Percentiles rank a stretch among this genome's conserved stretches.
Evolutionary conservation across 208 protist species (phyloP).

Genomic region (Leishmania major): DNA sequence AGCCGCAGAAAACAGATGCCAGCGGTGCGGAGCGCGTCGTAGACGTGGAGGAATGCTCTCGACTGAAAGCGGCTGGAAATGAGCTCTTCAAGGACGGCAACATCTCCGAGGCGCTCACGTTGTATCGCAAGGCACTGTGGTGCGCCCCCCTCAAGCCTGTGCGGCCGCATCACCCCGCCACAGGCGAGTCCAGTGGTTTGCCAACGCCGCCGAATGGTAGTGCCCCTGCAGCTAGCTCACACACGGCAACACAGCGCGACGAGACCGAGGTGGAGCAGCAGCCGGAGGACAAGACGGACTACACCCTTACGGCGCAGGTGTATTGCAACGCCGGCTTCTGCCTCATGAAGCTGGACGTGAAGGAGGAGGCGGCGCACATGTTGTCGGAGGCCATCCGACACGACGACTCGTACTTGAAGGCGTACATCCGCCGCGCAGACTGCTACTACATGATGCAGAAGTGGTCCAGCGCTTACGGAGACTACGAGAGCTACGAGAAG

Average conservation of each 20-base stretch:
- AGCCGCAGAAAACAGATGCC: neutral
- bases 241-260: neutral
- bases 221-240: neutral
- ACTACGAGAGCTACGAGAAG: constrained; percentile 90
- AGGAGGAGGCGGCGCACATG: constrained; percentile 76
- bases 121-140: constrained; percentile 70
- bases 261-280: neutral
- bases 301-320: constrained; percentile 83
- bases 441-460: constrained; percentile 90
- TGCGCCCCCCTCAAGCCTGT: constrained; percentile 66
- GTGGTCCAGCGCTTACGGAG: constrained; percentile 80
- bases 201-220: neutral
- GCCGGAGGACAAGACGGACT: constrained; percentile 52
- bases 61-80: constrained; percentile 78
- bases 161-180: constrained; percentile 12
- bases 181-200: neutral
- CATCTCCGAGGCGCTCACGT: constrained; percentile 65
- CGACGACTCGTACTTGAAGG: constrained; percentile 82
- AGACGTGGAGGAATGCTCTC: constrained; percentile 57
- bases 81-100: constrained; percentile 51
- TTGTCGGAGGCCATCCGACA: constrained; percentile 87
- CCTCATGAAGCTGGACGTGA: constrained; percentile 67
- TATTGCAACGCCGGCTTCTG: constrained; percentile 88
- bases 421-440: constrained; percentile 84
- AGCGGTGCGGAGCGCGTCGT: constrained; percentile 19